phyloP scores from a whole-genome alignment of 225 moss, liverwort and hornwort species.

The Pseudoscleropodium purum region DNA sequence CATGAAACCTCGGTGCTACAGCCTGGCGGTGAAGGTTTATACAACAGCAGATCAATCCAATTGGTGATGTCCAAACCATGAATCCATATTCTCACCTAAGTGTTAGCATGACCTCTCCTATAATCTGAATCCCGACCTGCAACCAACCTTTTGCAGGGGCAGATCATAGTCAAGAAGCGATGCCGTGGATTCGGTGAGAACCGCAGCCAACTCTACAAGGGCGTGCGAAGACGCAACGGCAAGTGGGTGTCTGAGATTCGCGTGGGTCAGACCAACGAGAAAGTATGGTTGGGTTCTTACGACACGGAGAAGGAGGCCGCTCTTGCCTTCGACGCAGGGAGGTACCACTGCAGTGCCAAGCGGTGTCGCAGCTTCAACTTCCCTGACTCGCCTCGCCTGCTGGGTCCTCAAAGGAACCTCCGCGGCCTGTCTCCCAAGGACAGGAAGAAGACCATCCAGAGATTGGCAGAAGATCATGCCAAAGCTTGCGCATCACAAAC shows the following conservation, averaged over 20 bases:
- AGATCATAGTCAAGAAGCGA: not conserved
- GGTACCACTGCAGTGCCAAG: slow-evolving; percentile 21
- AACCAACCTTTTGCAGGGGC: not conserved
- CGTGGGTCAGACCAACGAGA: slow-evolving; percentile 23
- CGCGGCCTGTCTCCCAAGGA: not conserved
- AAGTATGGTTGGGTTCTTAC: slow-evolving; percentile 35
- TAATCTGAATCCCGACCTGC: not conserved
- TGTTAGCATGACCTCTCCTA: not conserved
- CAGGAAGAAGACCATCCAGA: slow-evolving; percentile 20
- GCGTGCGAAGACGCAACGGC: slow-evolving; percentile 26
- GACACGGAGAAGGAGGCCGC: slow-evolving; percentile 38
- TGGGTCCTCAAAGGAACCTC: slow-evolving; percentile 8
- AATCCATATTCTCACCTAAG: not conserved
- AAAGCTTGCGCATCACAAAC: not conserved
- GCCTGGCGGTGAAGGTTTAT: not conserved
- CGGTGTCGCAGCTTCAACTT: slow-evolving; percentile 19
- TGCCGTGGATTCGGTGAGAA: slow-evolving; percentile 11
- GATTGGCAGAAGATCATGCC: slow-evolving; percentile 28
- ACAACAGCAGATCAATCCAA: not conserved
- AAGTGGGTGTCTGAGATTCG: slow-evolving; percentile 41
- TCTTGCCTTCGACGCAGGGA: slow-evolving; percentile 30
- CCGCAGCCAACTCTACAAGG: slow-evolving; percentile 17
- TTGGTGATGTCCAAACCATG: not conserved
- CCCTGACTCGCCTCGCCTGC: slow-evolving; percentile 15
- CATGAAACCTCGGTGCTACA: not conserved